Percentiles rank a stretch among this genome's conserved stretches.
Conservation (phyloP, 208 protist genomes). For the Angomonas ambiguus region DNA sequence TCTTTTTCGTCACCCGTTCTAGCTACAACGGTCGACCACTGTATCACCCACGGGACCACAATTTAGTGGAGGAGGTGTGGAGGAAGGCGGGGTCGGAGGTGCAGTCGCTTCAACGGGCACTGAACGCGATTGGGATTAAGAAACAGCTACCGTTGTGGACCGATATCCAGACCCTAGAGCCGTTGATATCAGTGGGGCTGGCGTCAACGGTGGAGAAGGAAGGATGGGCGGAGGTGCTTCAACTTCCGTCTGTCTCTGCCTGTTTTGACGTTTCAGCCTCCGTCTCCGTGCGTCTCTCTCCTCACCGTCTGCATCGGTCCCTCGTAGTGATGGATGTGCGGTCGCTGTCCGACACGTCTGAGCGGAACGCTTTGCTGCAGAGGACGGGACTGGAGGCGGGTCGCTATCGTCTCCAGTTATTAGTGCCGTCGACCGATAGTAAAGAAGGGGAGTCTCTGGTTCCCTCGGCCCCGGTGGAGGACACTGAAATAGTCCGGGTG, state of each 20-base stretch:
- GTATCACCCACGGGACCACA: conserved; percentile 27
- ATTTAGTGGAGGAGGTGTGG: conserved; percentile 24
- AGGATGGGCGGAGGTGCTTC: conserved; percentile 13
- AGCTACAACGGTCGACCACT: conserved; percentile 37
- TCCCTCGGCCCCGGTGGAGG: not conserved
- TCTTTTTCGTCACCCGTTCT: conserved; percentile 55
- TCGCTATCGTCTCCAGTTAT: not conserved
- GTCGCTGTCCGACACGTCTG: conserved; percentile 18
- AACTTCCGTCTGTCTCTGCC: conserved; percentile 6
- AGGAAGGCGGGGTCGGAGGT: not conserved
- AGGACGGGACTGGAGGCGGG: not conserved
- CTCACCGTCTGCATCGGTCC: conserved; percentile 5
- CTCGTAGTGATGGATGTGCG: conserved; percentile 40
- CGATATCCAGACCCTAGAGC: conserved; percentile 29
- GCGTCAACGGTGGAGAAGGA: conserved; percentile 19
- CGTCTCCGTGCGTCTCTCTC: conserved; percentile 31
- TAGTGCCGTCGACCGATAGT: not conserved
- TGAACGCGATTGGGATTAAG: conserved; percentile 40
- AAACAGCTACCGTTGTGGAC: conserved; percentile 66
- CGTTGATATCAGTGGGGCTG: conserved; percentile 30
- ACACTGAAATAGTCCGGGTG: conserved; percentile 21
- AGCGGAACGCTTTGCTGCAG: conserved; percentile 17
- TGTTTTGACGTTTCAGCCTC: conserved; percentile 38
- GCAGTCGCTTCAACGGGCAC: conserved; percentile 24
- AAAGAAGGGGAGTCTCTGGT: not conserved